Evolutionary conservation across 805 yeast species (phyloP).

Genomic region (Hanseniaspora mollemarum): DNA sequence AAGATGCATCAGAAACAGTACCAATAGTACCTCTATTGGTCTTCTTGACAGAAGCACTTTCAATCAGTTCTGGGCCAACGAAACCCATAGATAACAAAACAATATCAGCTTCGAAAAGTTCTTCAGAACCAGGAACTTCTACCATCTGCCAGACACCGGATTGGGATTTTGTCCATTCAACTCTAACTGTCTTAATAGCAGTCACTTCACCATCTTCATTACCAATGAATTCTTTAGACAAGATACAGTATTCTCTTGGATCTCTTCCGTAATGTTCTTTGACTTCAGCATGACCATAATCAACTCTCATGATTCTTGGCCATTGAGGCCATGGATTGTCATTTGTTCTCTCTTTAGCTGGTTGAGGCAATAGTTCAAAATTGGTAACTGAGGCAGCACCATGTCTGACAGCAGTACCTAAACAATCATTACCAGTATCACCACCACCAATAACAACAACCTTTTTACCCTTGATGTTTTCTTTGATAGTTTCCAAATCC

Average conservation of each 20-base stretch:
- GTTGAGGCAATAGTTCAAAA: conserved; percentile 89
- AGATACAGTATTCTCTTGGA: conserved; percentile 91
- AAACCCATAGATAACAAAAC: conserved; percentile 95
- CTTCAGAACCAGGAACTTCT: conserved; percentile 90
- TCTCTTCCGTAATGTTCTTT: conserved; percentile 90
- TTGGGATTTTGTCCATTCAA: conserved; percentile 94
- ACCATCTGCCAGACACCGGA: conserved; percentile 99
- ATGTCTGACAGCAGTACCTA: conserved; percentile 94
- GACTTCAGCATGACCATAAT: conserved; percentile 95
- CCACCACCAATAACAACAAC: conserved; percentile 99
- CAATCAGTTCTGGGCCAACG: conserved; percentile 85
- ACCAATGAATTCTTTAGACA: conserved; percentile 90
- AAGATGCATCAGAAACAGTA: conserved; percentile 44
- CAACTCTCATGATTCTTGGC: conserved; percentile 96
- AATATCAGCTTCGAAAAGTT: conserved; percentile 86
- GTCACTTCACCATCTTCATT: conserved; percentile 90
- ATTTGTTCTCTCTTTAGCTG: conserved; percentile 71
- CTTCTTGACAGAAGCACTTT: conserved; percentile 48
- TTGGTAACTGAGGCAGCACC: conserved; percentile 90
- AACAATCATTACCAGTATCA: conserved; percentile 98
- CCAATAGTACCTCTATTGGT: conserved; percentile 76
- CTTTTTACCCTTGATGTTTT: conserved; percentile 65
- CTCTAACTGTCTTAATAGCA: conserved; percentile 92
- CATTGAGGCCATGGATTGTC: conserved; percentile 99
- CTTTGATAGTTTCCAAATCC: conserved; percentile 63